Evolutionary conservation across 768 basidiomycete species (phyloP).

Genomic region (Atractiella rhizophila): DNA sequence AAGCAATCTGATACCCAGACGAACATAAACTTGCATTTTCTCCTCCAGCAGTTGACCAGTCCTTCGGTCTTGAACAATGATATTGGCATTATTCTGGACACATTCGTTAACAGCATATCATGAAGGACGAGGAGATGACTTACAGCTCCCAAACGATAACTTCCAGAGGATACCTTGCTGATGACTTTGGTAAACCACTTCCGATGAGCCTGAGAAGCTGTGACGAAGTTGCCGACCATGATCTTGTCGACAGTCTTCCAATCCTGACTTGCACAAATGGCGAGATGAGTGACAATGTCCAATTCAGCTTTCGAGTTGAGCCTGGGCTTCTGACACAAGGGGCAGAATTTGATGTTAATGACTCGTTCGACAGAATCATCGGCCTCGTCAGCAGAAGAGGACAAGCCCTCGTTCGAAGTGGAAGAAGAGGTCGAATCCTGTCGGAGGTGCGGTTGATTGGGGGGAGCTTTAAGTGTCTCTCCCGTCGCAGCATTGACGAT

Average conservation of each 20-base stretch:
- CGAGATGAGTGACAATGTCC: conserved; percentile 91
- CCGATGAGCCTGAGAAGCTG: conserved; percentile 67
- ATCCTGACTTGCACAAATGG: conserved; percentile 77
- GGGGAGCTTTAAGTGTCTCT: too few species aligned
- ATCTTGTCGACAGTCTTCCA: conserved; percentile 73
- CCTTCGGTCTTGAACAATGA: conserved; percentile 64
- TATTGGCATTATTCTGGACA: conserved; percentile 78
- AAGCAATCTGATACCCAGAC: conserved; percentile 68
- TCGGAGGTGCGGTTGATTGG: too few species aligned
- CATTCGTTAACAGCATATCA: neutral
- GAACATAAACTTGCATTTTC: conserved; percentile 88
- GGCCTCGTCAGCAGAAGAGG: too few species aligned
- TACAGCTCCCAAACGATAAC: conserved; percentile 73
- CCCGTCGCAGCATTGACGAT: too few species aligned
- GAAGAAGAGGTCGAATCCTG: too few species aligned
- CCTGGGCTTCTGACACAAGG: conserved; percentile 69
- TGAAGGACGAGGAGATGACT: conserved; percentile 19
- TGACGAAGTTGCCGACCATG: conserved; percentile 81
- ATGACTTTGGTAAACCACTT: conserved; percentile 91
- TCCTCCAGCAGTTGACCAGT: conserved; percentile 87
- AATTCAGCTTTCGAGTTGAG: conserved; percentile 65
- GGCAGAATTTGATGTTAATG: conserved; percentile 85
- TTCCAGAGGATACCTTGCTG: conserved; percentile 53
- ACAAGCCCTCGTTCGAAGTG: too few species aligned
- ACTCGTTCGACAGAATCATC: conserved; percentile 43